Conservation (phyloP, 208 protist genomes). For the Endotrypanum monterogeii region DNA sequence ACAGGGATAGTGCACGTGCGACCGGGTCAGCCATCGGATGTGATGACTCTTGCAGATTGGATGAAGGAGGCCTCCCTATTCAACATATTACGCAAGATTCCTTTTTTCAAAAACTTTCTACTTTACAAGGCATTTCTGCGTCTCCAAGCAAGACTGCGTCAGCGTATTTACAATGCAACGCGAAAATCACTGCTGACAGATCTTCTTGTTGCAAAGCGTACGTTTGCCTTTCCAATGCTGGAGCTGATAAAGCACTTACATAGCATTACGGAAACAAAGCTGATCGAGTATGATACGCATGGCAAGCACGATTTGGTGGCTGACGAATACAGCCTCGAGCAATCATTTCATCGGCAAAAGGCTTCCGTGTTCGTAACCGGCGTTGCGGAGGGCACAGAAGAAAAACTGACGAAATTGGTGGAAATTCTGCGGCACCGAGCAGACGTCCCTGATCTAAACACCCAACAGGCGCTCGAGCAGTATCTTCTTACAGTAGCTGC, state of each 20-base stretch:
- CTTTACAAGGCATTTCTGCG: slow-evolving; percentile 91
- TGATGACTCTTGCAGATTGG: slow-evolving; percentile 92
- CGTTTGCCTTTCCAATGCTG: slow-evolving; percentile 79
- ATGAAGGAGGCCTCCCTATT: slow-evolving; percentile 93
- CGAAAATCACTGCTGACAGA: slow-evolving; percentile 70
- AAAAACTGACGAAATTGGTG: slow-evolving; percentile 81
- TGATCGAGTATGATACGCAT: slow-evolving; percentile 82
- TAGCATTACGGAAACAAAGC: slow-evolving; percentile 71
- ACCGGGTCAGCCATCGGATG: slow-evolving; percentile 88
- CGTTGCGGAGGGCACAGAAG: slow-evolving; percentile 83
- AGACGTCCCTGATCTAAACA: slow-evolving; percentile 93
- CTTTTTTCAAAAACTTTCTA: slow-evolving; percentile 93
- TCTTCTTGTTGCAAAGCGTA: slow-evolving; percentile 85
- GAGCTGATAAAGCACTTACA: slow-evolving; percentile 82
- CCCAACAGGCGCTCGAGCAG: slow-evolving; percentile 89
- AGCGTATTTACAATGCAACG: slow-evolving; percentile 74
- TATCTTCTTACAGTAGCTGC: slow-evolving; percentile 86
- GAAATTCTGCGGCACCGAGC: slow-evolving; percentile 79
- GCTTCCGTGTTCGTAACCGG: slow-evolving; percentile 50
- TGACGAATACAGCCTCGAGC: slow-evolving; percentile 79
- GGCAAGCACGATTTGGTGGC: slow-evolving; percentile 90
- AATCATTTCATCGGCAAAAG: slow-evolving; percentile 76
- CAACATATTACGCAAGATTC: slow-evolving; percentile 91
- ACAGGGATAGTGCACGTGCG: slow-evolving; percentile 93
- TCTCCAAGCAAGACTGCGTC: slow-evolving; percentile 75